These are phyloP conservation scores for Cadophora gregata DNA, from an alignment of 2,329 filamentous ascomycete genomes.

Conservation along the genomic window DNA sequence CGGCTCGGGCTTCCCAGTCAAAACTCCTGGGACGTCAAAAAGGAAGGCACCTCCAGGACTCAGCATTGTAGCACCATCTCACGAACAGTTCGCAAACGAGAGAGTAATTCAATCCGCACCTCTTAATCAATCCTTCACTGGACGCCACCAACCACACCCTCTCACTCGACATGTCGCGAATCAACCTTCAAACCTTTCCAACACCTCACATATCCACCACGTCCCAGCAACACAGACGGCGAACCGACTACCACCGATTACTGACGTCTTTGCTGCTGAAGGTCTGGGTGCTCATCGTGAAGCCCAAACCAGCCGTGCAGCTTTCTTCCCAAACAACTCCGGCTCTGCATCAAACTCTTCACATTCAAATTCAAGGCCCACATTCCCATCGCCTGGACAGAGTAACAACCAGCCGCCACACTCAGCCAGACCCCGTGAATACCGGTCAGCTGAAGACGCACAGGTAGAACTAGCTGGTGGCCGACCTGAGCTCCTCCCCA, in stretches of 20 bases:
- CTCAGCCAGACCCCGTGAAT: slow-evolving; percentile 75
- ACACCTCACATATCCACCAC: slow-evolving; percentile 89
- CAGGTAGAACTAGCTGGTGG: slow-evolving; percentile 89
- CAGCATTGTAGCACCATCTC: slow-evolving; percentile 93
- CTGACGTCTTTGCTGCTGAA: slow-evolving; percentile 88
- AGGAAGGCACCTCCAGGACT: slow-evolving; percentile 87
- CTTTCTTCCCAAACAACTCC: slow-evolving; percentile 37
- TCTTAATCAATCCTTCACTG: slow-evolving; percentile 92
- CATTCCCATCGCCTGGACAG: slow-evolving; percentile 80
- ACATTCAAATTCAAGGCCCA: slow-evolving; percentile 68
- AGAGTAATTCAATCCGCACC: slow-evolving; percentile 96
- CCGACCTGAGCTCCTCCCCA: slow-evolving; percentile 89
- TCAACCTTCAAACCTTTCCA: slow-evolving; percentile 81
- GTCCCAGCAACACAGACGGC: slow-evolving; percentile 85
- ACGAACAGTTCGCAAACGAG: slow-evolving; percentile 91
- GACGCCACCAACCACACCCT: slow-evolving; percentile 79
- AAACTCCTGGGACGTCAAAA: slow-evolving; percentile 75
- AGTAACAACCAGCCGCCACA: slow-evolving; percentile 61
- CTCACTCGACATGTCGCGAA: slow-evolving; percentile 79
- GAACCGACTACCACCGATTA: slow-evolving; percentile 91
- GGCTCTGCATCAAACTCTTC: slow-evolving; percentile 59
- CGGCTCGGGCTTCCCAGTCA: slow-evolving; percentile 51
- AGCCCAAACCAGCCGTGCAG: slow-evolving; percentile 27
- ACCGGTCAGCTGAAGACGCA: slow-evolving; percentile 94
- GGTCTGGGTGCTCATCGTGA: slow-evolving; percentile 69